Base-by-base conservation (phyloP, 2,329 filamentous ascomycete genomes). In the Penicillium sumatraense region DNA sequence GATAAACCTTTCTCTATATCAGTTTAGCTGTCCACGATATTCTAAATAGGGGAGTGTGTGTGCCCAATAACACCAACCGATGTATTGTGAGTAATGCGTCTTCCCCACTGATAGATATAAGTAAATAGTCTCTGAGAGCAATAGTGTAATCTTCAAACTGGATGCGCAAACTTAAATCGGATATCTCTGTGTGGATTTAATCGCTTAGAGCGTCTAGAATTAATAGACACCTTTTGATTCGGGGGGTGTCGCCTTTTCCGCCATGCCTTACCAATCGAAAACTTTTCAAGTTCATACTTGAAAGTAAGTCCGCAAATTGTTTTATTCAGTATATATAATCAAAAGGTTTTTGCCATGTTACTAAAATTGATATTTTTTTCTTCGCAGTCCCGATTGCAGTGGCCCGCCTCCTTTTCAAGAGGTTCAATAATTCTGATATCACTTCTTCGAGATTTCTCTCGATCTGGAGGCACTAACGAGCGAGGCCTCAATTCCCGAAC, bases 271-370 rank as follows among this genome's bases (percentile, higher is more conserved):
- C 31, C 63, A 56, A 41, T 72, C 64, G 14, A 70, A 64, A 49
- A 69, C n/a, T n/a, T n/a, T n/a, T n/a, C n/a, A n/a, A 62, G 33
- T 20, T 41, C 38, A 41, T 41, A 13, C 23, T 9, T 7, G 20
- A 41, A 24, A 41, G 38, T 23, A 41, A 24, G 2, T 41, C 38
- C 6, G 38, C 38, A 23, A 11, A 23, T 11, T 18, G 38, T 57
- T 58, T 60, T 23, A 16, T 56, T 52, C 62, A 11, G 1, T 53
- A 54, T 27, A 73, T 67, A 27, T 64, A 38, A 21, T 72, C 61
- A 46, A 73, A 74, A 3, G 69, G 70, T 20, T 73, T 68, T 50
- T 68, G 62, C 71, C 66, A 73, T 1, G 69, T 73, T 13, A 54
- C 36, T 5, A 68, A 8, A 33, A 71, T 62, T 2, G 62, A 66